A percentile compares a stretch with the other conserved stretches of the same genome.
Evolutionary conservation across 2,329 filamentous ascomycete species (phyloP).

Genomic region (Canariomyces notabilis): DNA sequence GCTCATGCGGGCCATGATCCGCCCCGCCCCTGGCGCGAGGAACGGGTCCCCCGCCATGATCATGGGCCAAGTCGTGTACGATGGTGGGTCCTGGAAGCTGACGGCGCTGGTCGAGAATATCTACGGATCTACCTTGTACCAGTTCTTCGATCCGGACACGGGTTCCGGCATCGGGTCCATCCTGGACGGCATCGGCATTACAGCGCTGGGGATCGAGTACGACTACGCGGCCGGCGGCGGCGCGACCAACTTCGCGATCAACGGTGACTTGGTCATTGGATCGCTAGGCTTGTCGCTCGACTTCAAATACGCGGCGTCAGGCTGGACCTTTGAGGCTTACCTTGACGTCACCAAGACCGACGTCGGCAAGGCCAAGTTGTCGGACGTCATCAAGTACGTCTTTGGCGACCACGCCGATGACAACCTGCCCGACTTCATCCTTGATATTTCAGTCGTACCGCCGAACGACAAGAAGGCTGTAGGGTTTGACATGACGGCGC

Average conservation of each 20-base stretch:
- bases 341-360: conserved; percentile 2
- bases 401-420: conserved; percentile 2
- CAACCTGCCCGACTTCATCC: conserved; percentile 1
- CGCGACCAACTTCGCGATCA: conserved; percentile 3
- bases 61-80: conserved; percentile 1
- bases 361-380: conserved; percentile 1
- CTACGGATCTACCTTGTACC: conserved; percentile 4
- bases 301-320: conserved; percentile 1
- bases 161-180: conserved; percentile 10
- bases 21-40: not conserved
- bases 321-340: conserved; percentile 7
- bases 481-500: conserved; percentile 3
- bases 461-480: conserved; percentile 2
- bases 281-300: conserved; percentile 1
- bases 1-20: conserved; percentile 1
- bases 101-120: not conserved
- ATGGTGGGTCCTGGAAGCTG: conserved; percentile 4
- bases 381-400: not conserved
- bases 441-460: conserved; percentile 3
- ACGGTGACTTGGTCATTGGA: conserved; percentile 5
- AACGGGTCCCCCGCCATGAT: conserved; percentile 4
- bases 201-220: conserved; percentile 17
- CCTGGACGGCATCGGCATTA: conserved; percentile 15
- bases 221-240: conserved; percentile 10
- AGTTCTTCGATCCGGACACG: conserved; percentile 10